Evolutionary conservation across 1,139 yeast species (phyloP), one percentile per base, ranked within the genome.

Genomic region (Suhomyces bokatorum): DNA sequence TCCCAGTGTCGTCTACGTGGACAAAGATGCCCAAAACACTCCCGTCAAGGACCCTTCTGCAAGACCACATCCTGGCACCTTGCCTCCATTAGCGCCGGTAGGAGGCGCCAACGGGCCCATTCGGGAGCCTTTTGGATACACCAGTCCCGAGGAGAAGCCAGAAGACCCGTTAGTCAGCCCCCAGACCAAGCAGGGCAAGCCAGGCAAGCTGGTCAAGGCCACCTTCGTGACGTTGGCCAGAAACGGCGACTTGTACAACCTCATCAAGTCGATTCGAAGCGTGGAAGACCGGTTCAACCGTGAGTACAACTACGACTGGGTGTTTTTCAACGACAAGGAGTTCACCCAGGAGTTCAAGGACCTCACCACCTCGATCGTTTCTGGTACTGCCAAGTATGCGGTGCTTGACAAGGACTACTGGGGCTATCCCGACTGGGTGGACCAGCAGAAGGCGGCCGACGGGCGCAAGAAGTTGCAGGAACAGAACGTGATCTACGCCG

Each of bases 271-370:
- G 2, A 85, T 87, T 69, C 71, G 90, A 46, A 72, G 80, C 30
- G 70, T 85, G 44, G 93, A 87, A 64, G 88, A 84, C 59, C 70
- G 90, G 38, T 87, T 86, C 70, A 87, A 87, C 67, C 60, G 69
- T 34, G 73, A 78, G 47, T 86, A 65, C 66, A 73, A 83, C 56
- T 87, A 87, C 61, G 93, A 86, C 61, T 87, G 95, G 95, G 86
- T 86, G 11, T 87, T 87, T 59, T 69, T 86, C 48, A 85, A 85
- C 63, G 85, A 85, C 52, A 85, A 76, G 50, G 76, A 70, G 16
- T 83, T 84, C 58, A 62, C 75, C 22, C 74, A 75, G 11, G 83
- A 83, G 40, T 85, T 85, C 63, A 77, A 73, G 53, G 65, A 67
- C 26, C 64, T 70, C 46, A 73, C 83, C 9, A 45, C 69, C 1